Percentiles rank a stretch among this genome's conserved stretches.
These are phyloP conservation scores for Fusarium camptoceras DNA, from an alignment of 2,329 filamentous ascomycete species.

Conservation along the genomic window DNA sequence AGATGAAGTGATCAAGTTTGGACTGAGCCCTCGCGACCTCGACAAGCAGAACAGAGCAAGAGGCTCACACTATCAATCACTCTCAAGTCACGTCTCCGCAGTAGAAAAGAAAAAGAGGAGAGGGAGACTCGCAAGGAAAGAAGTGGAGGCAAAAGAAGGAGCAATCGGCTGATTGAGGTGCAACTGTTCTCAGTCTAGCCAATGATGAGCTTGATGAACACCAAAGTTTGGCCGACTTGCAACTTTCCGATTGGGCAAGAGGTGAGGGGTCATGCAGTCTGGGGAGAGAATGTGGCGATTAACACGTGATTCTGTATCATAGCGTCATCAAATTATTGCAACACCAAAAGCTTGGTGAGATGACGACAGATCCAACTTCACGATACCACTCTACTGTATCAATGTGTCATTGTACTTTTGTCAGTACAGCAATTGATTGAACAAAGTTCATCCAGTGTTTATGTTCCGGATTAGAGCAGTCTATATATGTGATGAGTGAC, in stretches of 20 bases:
- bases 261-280: constrained; percentile 47
- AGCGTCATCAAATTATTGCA: constrained; percentile 26
- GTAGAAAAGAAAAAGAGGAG: constrained; percentile 32
- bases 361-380: constrained; percentile 28
- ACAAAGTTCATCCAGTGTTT: not conserved
- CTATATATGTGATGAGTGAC: not conserved
- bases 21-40: constrained; percentile 45
- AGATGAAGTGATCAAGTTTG: constrained; percentile 28
- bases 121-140: constrained; percentile 17
- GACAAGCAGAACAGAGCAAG: constrained; percentile 45
- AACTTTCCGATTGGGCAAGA: constrained; percentile 48
- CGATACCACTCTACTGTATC: constrained; percentile 17
- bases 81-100: constrained; percentile 16
- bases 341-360: constrained; percentile 22
- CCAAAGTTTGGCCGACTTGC: constrained; percentile 30
- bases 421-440: not conserved
- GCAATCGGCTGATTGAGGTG: constrained; percentile 45
- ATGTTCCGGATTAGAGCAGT: not conserved
- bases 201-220: constrained; percentile 42
- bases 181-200: constrained; percentile 27
- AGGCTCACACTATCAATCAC: constrained; percentile 34
- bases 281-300: constrained; percentile 37
- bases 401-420: not conserved
- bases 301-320: constrained; percentile 42
- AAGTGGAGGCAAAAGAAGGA: constrained; percentile 41